phyloP scores from a whole-genome alignment of 495 filamentous ascomycete genomes.

The Sordaria brevicollis region DNA sequence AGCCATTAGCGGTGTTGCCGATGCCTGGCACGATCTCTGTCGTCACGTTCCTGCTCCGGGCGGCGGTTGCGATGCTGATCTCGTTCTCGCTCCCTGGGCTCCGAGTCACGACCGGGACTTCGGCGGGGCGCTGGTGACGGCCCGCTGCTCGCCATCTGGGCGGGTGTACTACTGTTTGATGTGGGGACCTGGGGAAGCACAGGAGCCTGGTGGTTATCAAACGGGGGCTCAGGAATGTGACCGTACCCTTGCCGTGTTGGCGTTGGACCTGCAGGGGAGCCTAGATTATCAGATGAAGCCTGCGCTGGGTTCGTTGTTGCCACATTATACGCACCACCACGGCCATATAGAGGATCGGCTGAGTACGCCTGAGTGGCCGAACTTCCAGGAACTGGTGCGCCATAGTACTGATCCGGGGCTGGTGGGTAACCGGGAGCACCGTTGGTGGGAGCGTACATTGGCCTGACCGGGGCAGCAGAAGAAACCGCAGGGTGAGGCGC shows the following conservation, averaged over 20 bases:
- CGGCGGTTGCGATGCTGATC: conserved; percentile 10
- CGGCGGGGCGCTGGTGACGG: conserved; percentile 23
- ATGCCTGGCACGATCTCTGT: conserved; percentile 18
- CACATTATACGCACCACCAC: conserved; percentile 35
- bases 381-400: conserved; percentile 19
- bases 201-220: conserved; percentile 16
- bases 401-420: conserved; percentile 21
- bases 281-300: conserved; percentile 41
- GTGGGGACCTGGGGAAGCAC: conserved; percentile 6
- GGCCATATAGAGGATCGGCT: conserved; percentile 39
- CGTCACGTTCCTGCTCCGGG: conserved; percentile 17
- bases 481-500: conserved; percentile 8
- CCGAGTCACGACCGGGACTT: conserved; percentile 29
- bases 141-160: conserved; percentile 25
- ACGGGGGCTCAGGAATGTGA: conserved; percentile 20
- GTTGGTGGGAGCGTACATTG: conserved; percentile 5
- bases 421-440: conserved; percentile 15
- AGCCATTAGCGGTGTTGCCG: conserved; percentile 16
- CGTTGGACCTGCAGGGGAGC: conserved; percentile 38
- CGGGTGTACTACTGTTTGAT: conserved; percentile 10
- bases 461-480: conserved; percentile 15
- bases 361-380: conserved; percentile 26
- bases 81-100: conserved; percentile 25
- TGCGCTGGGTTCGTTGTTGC: conserved; percentile 16
- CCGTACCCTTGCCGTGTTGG: conserved; percentile 25